These are phyloP conservation scores for Candida labiduridarum DNA, from an alignment of 1,139 yeast species.

Conservation along the genomic window DNA sequence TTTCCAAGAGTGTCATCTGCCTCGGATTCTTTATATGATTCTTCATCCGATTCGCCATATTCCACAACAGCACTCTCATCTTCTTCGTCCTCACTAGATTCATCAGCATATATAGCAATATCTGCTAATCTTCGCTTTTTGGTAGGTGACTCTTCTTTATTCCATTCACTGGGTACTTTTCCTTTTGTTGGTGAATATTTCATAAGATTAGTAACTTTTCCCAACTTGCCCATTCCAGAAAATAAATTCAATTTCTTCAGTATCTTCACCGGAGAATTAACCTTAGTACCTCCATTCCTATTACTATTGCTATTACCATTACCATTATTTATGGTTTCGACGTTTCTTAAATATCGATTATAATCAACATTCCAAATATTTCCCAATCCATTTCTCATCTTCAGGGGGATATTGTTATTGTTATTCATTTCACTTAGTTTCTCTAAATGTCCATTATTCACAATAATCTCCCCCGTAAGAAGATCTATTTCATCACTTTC, in stretches of 20 bases:
- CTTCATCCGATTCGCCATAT: not conserved
- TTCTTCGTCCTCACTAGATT: not conserved
- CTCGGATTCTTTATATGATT: not conserved
- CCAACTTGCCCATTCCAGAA: slow-evolving; percentile 1
- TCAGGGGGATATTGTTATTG: slow-evolving; percentile 1
- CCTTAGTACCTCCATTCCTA: slow-evolving; percentile 17
- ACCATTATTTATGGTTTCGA: not conserved
- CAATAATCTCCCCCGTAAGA: slow-evolving; percentile 56
- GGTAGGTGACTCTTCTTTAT: slow-evolving; percentile 16
- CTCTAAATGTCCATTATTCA: slow-evolving; percentile 66
- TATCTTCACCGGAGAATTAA: slow-evolving; percentile 19
- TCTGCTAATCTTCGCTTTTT: slow-evolving; percentile 16
- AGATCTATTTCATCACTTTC: slow-evolving; percentile 72
- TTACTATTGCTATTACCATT: slow-evolving; percentile 7
- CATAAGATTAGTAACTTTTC: slow-evolving; percentile 1
- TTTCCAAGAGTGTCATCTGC: not conserved
- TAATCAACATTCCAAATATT: slow-evolving; percentile 28
- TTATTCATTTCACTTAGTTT: slow-evolving; percentile 27
- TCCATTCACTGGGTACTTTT: slow-evolving; percentile 8
- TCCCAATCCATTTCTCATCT: slow-evolving; percentile 9
- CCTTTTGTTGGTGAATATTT: slow-evolving; percentile 19
- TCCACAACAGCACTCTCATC: not conserved
- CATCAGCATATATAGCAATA: not conserved
- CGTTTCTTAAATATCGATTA: slow-evolving; percentile 20
- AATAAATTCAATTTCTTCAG: slow-evolving; percentile 19